Conservation (phyloP, 306 rosid genomes). For the Malus sieversii region DNA sequence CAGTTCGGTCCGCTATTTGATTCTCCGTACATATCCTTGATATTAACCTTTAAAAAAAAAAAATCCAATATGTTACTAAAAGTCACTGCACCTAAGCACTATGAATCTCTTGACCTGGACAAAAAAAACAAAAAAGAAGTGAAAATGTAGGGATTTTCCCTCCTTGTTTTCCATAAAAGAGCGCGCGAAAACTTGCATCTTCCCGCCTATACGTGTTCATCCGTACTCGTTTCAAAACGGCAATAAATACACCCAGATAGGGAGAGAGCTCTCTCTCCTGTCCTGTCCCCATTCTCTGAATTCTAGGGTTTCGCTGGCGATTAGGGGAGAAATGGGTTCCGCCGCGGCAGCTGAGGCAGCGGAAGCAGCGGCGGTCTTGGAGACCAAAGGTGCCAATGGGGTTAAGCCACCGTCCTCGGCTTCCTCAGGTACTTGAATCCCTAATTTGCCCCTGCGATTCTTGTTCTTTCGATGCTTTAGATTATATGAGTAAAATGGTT, state of each 20-base stretch:
- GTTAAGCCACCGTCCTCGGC: neutral
- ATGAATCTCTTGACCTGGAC: neutral
- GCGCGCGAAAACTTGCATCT: neutral
- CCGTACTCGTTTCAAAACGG: neutral
- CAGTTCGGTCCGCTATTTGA: no score
- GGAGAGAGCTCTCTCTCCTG: neutral
- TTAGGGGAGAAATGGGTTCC: neutral
- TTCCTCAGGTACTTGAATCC: neutral
- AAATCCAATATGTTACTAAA: neutral
- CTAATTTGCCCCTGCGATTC: neutral
- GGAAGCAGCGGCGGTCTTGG: neutral
- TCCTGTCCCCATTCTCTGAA: neutral
- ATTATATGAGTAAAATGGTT: neutral
- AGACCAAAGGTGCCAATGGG: neutral
- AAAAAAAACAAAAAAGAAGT: neutral
- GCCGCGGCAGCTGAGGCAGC: neutral
- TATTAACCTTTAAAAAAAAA: neutral
- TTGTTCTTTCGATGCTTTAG: neutral
- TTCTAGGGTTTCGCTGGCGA: neutral
- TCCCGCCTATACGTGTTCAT: conserved; percentile 1
- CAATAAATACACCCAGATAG: neutral
- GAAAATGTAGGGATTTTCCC: neutral
- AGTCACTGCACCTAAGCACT: neutral
- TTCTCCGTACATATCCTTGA: neutral
- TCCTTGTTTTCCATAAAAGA: neutral